These are phyloP conservation scores for Parastagonospora avenae DNA, from an alignment of 2,329 filamentous ascomycete genomes.

Conservation along the genomic window DNA sequence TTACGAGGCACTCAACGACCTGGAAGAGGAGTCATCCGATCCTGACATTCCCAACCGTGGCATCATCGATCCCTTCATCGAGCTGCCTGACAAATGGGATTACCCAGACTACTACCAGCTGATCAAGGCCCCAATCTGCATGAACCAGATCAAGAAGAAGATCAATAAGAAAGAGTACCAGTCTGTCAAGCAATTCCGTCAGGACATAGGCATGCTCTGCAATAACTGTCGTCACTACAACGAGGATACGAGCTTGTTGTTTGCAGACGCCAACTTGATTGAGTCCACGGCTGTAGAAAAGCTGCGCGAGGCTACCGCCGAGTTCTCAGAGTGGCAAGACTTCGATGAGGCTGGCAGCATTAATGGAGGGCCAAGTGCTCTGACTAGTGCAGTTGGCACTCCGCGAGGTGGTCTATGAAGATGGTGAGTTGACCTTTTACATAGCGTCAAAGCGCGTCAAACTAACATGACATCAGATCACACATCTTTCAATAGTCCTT, in stretches of 20 bases:
- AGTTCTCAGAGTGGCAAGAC: conserved; percentile 62
- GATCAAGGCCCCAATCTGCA: conserved; percentile 90
- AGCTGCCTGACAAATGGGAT: conserved; percentile 83
- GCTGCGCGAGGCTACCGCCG: conserved; percentile 59
- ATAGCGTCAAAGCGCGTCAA: neutral
- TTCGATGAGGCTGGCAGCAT: conserved; percentile 59
- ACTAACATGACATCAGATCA: neutral
- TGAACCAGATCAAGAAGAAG: conserved; percentile 92
- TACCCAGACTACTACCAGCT: conserved; percentile 96
- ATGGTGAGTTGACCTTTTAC: conserved; percentile 4
- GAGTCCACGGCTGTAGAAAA: conserved; percentile 65
- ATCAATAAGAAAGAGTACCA: conserved; percentile 96
- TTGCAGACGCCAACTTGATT: conserved; percentile 89
- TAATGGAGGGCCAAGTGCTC: conserved; percentile 52
- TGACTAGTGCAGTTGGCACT: conserved; percentile 40
- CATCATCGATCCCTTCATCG: conserved; percentile 93
- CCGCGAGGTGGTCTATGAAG: conserved; percentile 28
- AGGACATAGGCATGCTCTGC: conserved; percentile 83
- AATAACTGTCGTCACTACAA: conserved; percentile 95
- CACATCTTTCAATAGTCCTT: no score
- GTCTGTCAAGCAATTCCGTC: conserved; percentile 76
- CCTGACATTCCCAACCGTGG: conserved; percentile 69
- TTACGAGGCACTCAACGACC: conserved; percentile 78
- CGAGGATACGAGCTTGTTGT: conserved; percentile 90
- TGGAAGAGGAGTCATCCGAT: conserved; percentile 76